phyloP scores from a whole-genome alignment of 805 yeast genomes.

The Suhomyces kilbournensis region DNA sequence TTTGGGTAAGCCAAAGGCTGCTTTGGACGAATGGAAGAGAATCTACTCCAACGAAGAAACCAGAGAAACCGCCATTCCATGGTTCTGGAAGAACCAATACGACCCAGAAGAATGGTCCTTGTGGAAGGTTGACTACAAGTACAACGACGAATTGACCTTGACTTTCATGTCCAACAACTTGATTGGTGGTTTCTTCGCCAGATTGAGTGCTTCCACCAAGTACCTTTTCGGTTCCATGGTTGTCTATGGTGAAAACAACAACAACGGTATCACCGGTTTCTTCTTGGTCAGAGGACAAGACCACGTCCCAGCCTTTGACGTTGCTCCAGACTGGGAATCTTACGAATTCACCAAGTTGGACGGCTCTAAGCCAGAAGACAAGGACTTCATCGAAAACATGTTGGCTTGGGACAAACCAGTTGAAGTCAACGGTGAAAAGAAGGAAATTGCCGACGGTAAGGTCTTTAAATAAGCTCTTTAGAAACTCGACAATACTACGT shows the following conservation, averaged over 20 bases:
- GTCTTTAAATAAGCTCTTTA: conserved; percentile 73
- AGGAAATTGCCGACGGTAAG: conserved; percentile 95
- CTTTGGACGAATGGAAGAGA: conserved; percentile 94
- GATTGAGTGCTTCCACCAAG: conserved; percentile 88
- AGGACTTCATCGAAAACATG: conserved; percentile 80
- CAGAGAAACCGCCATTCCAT: conserved; percentile 89
- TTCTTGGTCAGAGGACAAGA: conserved; percentile 96
- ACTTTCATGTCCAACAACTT: conserved; percentile 98
- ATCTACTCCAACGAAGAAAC: conserved; percentile 96
- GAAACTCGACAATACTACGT: neutral
- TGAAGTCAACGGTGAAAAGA: conserved; percentile 69
- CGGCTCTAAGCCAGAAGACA: conserved; percentile 70
- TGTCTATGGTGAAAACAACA: conserved; percentile 97
- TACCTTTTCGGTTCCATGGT: conserved; percentile 91
- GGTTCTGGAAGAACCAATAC: conserved; percentile 93
- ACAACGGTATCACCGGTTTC: conserved; percentile 95
- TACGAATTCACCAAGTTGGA: conserved; percentile 82
- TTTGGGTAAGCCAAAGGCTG: conserved; percentile 68
- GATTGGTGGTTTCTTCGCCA: conserved; percentile 96
- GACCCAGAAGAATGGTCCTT: conserved; percentile 91
- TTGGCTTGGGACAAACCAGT: conserved; percentile 99
- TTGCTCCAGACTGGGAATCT: conserved; percentile 99
- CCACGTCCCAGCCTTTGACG: conserved; percentile 84
- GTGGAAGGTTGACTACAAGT: conserved; percentile 94
- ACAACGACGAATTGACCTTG: conserved; percentile 94